Evolutionary conservation across 305 asterid species (phyloP), one percentile per base, ranked within the genome.

Genomic region (Lippia alba): DNA sequence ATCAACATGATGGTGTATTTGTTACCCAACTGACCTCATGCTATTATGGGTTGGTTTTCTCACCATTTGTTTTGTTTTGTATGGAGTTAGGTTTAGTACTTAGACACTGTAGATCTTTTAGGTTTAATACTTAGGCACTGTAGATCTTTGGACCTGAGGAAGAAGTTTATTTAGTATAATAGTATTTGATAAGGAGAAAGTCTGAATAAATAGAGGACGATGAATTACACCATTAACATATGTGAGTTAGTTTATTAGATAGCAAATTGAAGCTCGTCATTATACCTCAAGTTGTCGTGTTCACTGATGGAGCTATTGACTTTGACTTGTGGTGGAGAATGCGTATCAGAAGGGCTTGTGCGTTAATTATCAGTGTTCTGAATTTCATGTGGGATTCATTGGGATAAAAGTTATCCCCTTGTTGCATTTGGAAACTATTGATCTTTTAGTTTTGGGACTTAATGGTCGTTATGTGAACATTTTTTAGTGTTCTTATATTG

Each of bases 91-190:
- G 15, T 70, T 48, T 56, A 17, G 30, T 8, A 62, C 4, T 58
- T 15, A 41, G 50, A 56, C 57, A 6, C 30, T 3, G 9, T 61
- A 18, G 56, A 20, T 18, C 40, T 33, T 71, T 10, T 44, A 50
- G 45, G 15, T 70, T 48, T 56, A 17, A 24, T 8, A 62, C 4
- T 58, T 15, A 41, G 50, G 46, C 57, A 6, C 30, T 3, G 9
- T 61, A 18, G 56, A 20, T 18, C 40, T 33, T 71, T 10, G 0
- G 56, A 74, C 61, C 61, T 48, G 30, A 44, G 15, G 18, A 30
- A 50, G 16, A 64, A 51, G 57, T 69, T 76, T 58, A 36, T 48
- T 44, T 61, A 19, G 41, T 34, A n/a, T n/a, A n/a, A n/a, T n/a
- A n/a, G n/a, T 3, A 24, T 24, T 24, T 24, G 30, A 24, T 24